Percentiles rank a stretch among this genome's conserved stretches.
phyloP scores from a whole-genome alignment of 139 green algal species.

The Trebouxia sp. region DNA sequence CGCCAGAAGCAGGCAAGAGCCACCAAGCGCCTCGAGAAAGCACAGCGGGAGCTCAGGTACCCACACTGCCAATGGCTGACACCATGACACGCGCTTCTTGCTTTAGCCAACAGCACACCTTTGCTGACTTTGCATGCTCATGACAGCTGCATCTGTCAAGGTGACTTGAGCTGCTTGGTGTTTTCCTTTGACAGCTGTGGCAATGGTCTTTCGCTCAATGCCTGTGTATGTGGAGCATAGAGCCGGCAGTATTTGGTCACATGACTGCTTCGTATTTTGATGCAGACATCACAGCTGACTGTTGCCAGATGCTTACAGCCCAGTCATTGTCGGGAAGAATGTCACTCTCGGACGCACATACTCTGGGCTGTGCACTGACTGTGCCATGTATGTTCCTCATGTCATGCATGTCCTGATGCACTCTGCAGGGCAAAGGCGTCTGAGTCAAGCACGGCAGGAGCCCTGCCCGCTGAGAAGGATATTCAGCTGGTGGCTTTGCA shows the following conservation, averaged over 20 bases:
- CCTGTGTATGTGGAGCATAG: background rate
- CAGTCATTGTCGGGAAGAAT: too few relatives aligned
- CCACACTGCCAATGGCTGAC: background rate
- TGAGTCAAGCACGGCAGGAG: background rate
- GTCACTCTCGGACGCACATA: too few relatives aligned
- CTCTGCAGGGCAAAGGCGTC: conserved; percentile 2
- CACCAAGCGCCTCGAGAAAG: background rate
- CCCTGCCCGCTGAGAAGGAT: conserved; percentile 21
- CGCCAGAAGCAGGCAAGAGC: conserved; percentile 55
- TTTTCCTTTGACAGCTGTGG: background rate
- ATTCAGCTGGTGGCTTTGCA: conserved; percentile 11
- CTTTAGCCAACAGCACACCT: background rate
- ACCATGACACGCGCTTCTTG: background rate
- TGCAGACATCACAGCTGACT: too few relatives aligned
- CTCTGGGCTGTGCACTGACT: too few relatives aligned
- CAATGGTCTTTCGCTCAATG: background rate
- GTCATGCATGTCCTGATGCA: too few relatives aligned
- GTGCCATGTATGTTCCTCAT: too few relatives aligned
- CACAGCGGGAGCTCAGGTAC: conserved; percentile 6
- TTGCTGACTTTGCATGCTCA: background rate
- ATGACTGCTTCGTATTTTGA: too few relatives aligned
- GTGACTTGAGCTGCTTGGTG: background rate
- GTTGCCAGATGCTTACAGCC: too few relatives aligned
- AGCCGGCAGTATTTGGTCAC: too few relatives aligned
- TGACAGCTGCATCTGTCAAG: background rate